A percentile compares a stretch with the other conserved stretches of the same genome.
phyloP scores from a whole-genome alignment of 805 yeast species.

The Kuraishia cidri region DNA sequence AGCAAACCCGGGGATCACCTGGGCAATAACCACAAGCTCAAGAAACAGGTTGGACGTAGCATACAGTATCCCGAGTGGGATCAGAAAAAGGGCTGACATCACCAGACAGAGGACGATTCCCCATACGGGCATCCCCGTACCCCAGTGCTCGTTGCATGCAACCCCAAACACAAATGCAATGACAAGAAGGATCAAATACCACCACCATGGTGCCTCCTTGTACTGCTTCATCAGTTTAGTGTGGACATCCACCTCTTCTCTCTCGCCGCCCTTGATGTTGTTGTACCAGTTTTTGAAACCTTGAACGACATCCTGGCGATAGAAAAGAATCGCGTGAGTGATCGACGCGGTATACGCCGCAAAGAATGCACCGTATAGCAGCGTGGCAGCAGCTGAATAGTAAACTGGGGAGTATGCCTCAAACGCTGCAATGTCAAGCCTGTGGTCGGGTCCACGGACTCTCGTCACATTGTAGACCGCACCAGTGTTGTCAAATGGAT shows the following conservation, averaged over 20 bases:
- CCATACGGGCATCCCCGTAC: conserved; percentile 56
- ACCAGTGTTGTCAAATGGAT: neutral
- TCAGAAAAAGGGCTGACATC: conserved; percentile 41
- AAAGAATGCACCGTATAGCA: conserved; percentile 1
- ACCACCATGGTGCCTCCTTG: conserved; percentile 68
- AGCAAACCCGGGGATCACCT: conserved; percentile 56
- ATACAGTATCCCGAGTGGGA: conserved; percentile 54
- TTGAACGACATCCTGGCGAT: neutral
- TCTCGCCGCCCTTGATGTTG: conserved; percentile 1
- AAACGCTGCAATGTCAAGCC: neutral
- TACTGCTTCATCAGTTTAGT: conserved; percentile 45
- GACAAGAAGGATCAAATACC: conserved; percentile 44
- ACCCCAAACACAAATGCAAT: conserved; percentile 32
- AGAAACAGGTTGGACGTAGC: conserved; percentile 55
- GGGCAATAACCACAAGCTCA: conserved; percentile 55
- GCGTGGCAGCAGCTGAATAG: neutral
- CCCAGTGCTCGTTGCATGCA: conserved; percentile 27
- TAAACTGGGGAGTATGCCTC: conserved; percentile 1
- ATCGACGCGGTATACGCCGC: conserved; percentile 1
- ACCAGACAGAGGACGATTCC: conserved; percentile 48
- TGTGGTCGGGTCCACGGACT: neutral
- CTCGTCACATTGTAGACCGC: neutral
- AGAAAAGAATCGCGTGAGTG: conserved; percentile 1
- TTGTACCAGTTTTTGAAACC: neutral
- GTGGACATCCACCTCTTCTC: conserved; percentile 17